Conservation (phyloP, 352 stramenopile species). For the Hyphochytrium catenoides region DNA sequence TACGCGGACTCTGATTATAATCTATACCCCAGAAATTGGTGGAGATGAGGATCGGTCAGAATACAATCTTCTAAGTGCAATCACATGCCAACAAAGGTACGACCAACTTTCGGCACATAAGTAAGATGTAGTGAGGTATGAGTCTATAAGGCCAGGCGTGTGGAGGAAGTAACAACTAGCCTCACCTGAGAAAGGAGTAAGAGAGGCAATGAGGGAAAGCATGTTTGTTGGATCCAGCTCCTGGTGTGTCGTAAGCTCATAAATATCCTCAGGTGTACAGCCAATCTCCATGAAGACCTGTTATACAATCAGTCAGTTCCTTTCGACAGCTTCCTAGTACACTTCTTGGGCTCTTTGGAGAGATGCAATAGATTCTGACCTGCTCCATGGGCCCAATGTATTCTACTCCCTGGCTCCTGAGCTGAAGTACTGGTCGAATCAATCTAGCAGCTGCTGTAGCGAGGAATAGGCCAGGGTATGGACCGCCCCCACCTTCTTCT, state of each 20-base stretch:
- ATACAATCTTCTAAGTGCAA: too few species aligned
- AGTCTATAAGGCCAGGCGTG: too few species aligned
- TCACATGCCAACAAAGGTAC: too few species aligned
- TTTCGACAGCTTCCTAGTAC: background rate
- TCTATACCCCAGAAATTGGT: too few species aligned
- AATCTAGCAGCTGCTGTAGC: conserved; percentile 84
- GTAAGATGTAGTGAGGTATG: too few species aligned
- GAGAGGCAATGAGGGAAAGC: conserved; percentile 91
- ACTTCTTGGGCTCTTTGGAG: conserved; percentile 1
- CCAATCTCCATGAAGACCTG: conserved; percentile 94
- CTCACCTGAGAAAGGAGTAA: conserved; percentile 96
- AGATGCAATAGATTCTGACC: conserved; percentile 11
- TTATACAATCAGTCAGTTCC: too few species aligned
- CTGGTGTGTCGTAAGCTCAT: conserved; percentile 90
- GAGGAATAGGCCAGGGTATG: conserved; percentile 94
- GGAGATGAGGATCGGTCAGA: too few species aligned
- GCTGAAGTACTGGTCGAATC: conserved; percentile 71
- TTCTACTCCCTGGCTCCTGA: conserved; percentile 72
- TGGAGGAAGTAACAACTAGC: too few species aligned
- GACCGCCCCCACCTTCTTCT: conserved; percentile 49
- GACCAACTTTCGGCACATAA: too few species aligned
- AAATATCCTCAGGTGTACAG: conserved; percentile 81
- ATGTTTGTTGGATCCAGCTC: conserved; percentile 98
- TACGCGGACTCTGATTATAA: conserved; percentile 98
- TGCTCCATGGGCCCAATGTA: conserved; percentile 95